Percentiles rank a stretch among this genome's conserved stretches.
These are phyloP conservation scores for Skeletonema menzelii DNA, from an alignment of 108 stramenopile species.

Conservation along the genomic window DNA sequence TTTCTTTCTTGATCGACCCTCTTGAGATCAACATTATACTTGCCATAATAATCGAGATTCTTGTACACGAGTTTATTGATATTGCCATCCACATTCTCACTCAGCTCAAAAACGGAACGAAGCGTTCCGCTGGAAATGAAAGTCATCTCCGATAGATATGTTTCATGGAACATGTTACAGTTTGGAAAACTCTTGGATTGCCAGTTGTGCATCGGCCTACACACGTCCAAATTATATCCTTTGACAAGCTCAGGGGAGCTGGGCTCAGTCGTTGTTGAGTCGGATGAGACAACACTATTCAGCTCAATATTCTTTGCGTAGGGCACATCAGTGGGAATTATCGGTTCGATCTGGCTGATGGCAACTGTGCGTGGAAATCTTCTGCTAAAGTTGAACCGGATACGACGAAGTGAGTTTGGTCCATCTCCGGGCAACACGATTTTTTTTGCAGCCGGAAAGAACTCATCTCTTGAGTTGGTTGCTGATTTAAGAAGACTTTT, in stretches of 20 bases:
- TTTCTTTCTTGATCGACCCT: conserved; percentile 32
- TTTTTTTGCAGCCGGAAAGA: neutral
- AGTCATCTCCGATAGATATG: conserved; percentile 7
- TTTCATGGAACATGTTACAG: conserved; percentile 49
- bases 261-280: neutral
- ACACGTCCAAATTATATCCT: conserved; percentile 16
- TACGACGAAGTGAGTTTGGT: neutral
- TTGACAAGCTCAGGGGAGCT: conserved; percentile 14
- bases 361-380: neutral
- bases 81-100: neutral
- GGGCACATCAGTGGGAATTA: neutral
- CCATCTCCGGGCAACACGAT: neutral
- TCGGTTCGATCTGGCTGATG: neutral
- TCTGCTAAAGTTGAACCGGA: neutral
- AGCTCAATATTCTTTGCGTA: neutral
- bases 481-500: neutral
- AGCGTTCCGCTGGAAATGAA: conserved; percentile 14
- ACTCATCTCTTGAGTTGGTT: neutral
- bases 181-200: conserved; percentile 31
- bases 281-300: neutral
- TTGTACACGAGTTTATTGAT: conserved; percentile 39
- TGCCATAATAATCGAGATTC: conserved; percentile 20
- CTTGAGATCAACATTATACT: neutral
- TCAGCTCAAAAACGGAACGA: conserved; percentile 30
- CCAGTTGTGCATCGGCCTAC: conserved; percentile 41